Evolutionary conservation across 441 rosid genomes (phyloP).

Genomic region (Francoa sonchifolia): DNA sequence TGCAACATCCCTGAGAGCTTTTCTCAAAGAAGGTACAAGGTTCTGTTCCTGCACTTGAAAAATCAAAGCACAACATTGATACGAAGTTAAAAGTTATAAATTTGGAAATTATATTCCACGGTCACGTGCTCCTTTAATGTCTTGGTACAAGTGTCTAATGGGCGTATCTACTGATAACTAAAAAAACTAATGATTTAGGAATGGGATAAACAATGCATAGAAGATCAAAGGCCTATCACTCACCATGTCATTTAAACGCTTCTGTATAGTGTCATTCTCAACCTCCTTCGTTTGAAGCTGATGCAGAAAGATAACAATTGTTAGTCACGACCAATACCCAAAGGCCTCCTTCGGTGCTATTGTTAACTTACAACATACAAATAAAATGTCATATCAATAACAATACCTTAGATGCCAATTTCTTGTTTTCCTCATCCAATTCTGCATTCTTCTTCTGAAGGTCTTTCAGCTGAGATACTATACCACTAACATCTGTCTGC

Average conservation of each 20-base stretch:
- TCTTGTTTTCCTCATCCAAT: conserved; percentile 53
- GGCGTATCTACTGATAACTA: not conserved
- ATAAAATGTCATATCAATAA: not conserved
- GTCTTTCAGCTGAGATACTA: conserved; percentile 75
- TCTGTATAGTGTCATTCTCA: conserved; percentile 42
- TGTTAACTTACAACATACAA: conserved; percentile 1
- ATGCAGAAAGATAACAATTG: conserved; percentile 7
- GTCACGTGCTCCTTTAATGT: not conserved
- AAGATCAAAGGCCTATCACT: not conserved
- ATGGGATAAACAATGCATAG: not conserved
- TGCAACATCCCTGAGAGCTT: conserved; percentile 86
- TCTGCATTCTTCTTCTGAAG: conserved; percentile 59
- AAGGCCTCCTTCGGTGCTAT: conserved; percentile 8
- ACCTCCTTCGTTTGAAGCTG: conserved; percentile 63
- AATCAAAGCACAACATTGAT: not conserved
- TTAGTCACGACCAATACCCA: conserved; percentile 2
- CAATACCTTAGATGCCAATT: conserved; percentile 42
- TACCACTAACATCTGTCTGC: conserved; percentile 80
- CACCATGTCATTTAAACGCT: conserved; percentile 62
- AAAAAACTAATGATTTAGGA: not conserved
- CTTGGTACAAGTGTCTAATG: not conserved
- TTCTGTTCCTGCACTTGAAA: conserved; percentile 52
- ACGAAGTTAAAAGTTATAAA: not conserved
- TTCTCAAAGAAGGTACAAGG: conserved; percentile 84
- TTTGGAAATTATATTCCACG: not conserved